Conservation (phyloP, 331 rosid species). For the Pyrus hybrid region DNA sequence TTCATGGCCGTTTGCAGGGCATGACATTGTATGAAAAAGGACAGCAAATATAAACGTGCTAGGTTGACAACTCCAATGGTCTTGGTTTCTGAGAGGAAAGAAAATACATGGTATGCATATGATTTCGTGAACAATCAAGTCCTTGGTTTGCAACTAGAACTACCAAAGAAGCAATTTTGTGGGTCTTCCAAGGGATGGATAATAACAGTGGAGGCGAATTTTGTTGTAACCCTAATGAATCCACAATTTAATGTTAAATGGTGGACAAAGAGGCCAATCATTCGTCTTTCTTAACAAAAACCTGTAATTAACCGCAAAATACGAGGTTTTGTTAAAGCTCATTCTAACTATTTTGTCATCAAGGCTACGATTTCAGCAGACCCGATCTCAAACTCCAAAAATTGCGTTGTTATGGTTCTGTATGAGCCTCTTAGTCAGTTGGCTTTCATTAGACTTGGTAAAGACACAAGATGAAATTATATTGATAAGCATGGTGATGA, state of each 20-base stretch:
- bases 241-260: background rate
- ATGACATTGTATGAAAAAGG: background rate
- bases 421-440: background rate
- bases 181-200: background rate
- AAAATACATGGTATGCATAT: background rate
- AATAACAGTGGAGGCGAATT: background rate
- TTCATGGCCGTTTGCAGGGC: background rate
- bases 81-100: background rate
- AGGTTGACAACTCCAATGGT: background rate
- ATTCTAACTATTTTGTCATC: background rate
- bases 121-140: background rate
- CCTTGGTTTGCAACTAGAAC: background rate
- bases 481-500: background rate
- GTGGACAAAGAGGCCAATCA: background rate
- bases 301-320: background rate
- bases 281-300: background rate
- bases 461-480: background rate
- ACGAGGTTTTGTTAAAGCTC: too few species aligned
- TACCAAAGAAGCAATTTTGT: background rate
- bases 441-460: background rate
- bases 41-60: background rate
- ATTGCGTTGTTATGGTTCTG: background rate
- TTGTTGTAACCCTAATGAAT: background rate
- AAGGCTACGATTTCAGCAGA: background rate
- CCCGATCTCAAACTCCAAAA: background rate